Evolutionary conservation across 2,329 filamentous ascomycete genomes (phyloP), one percentile per base, ranked within the genome.

Genomic region (Cordyceps farinosa): DNA sequence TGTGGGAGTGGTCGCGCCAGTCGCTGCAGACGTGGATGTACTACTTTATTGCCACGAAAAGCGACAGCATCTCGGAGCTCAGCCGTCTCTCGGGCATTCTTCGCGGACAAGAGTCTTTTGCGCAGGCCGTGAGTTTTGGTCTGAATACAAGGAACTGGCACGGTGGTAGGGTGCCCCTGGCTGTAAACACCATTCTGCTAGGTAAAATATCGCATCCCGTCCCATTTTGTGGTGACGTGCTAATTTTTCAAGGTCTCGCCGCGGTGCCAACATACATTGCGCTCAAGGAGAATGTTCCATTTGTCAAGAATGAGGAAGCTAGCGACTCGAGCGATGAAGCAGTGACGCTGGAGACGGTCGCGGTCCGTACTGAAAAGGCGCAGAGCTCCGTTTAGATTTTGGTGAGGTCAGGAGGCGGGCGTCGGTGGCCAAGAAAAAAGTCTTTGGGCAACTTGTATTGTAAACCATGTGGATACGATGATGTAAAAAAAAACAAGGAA

Each of bases 11-110:
- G 66, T 73, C 81, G 2, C 74, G 80, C 2, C 82, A 85, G 67
- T 74, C 79, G 0, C 69, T 84, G 27, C 82, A 85, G 68, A 85
- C 84, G 61, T 84, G 80, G 80, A 73, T 85, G 1, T 85, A 85
- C 65, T 85, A 84, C 66, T 72, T 85, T 22, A 72, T 85, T 1
- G 80, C 82, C 0, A 83, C 79, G 5, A 84, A 79, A 73, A 84
- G 82, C 0, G 79, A 84, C 59, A 83, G 84, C 56, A 83, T 84
- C 63, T 82, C 81, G 0, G 82, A 86, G 65, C 70, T 83, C 15
- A 75, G 74, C 3, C 73, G 77, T 0, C 74, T 77, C 52, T 75
- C 76, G 2, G 76, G 77, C 5, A 74, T 78, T 34, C 66, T 78
- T 27, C 65, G 77, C 38, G 77, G 77, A 1, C 75, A 78, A 64